Conservation (phyloP, 192 early-diverging fungal genomes). For the Dimargaris cristalligena region DNA sequence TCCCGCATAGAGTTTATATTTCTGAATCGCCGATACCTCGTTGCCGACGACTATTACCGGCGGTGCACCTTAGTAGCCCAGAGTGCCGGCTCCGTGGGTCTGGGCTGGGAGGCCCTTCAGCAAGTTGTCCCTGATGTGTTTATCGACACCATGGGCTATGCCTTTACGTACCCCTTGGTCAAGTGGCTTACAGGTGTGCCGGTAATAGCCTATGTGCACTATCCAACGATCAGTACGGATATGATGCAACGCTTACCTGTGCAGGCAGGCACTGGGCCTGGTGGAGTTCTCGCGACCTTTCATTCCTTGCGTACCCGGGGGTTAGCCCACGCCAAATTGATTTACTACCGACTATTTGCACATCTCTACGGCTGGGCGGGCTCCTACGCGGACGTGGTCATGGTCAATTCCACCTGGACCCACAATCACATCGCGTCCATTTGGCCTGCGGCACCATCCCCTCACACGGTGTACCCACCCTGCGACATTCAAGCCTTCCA, state of each 20-base stretch:
- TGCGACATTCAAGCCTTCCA: slow-evolving; percentile 64
- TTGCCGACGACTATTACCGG: slow-evolving; percentile 57
- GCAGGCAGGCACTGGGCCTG: slow-evolving; percentile 32
- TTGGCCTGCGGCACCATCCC: slow-evolving; percentile 42
- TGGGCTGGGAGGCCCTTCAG: slow-evolving; percentile 59
- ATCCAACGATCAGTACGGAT: slow-evolving; percentile 86
- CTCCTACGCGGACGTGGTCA: slow-evolving; percentile 56
- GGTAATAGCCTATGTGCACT: slow-evolving; percentile 80
- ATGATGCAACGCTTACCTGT: slow-evolving; percentile 63
- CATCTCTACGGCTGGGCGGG: slow-evolving; percentile 60
- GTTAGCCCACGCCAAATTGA: slow-evolving; percentile 17
- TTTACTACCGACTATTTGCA: slow-evolving; percentile 72
- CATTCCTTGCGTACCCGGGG: slow-evolving; percentile 31
- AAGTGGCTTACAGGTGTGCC: slow-evolving; percentile 38
- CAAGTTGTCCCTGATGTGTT: slow-evolving; percentile 60
- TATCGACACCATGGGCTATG: slow-evolving; percentile 88
- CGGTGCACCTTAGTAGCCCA: slow-evolving; percentile 73
- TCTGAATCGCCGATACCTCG: slow-evolving; percentile 40
- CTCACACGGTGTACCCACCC: slow-evolving; percentile 76
- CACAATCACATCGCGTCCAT: slow-evolving; percentile 72
- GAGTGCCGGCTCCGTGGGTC: slow-evolving; percentile 60
- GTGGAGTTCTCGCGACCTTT: too few relatives aligned
- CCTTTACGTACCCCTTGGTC: slow-evolving; percentile 78
- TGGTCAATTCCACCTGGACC: slow-evolving; percentile 98
- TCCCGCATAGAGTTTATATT: slow-evolving; percentile 40